These are phyloP conservation scores for Russula foetens DNA, from an alignment of 768 basidiomycete genomes.

Conservation along the genomic window DNA sequence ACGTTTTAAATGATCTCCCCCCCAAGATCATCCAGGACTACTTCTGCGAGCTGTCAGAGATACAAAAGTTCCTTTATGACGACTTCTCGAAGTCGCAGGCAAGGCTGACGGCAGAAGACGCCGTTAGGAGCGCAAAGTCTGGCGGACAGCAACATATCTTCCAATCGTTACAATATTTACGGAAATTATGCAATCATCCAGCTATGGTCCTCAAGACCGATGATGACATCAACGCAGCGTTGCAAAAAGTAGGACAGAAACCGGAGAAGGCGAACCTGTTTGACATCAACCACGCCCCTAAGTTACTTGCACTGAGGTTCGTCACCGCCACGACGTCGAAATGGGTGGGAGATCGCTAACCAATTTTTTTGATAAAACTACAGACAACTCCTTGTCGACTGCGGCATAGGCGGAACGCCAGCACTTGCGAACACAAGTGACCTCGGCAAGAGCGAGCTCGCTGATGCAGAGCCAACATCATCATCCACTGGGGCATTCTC, in stretches of 20 bases:
- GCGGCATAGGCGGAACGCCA: conserved; percentile 69
- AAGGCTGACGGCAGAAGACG: conserved; percentile 52
- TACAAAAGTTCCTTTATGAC: conserved; percentile 93
- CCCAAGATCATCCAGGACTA: conserved; percentile 99
- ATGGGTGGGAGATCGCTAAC: neutral
- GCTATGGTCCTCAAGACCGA: conserved; percentile 76
- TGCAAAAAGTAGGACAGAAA: conserved; percentile 46
- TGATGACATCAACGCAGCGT: conserved; percentile 47
- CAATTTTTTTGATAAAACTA: neutral
- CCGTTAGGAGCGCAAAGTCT: conserved; percentile 40
- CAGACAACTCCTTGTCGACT: conserved; percentile 91
- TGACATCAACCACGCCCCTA: conserved; percentile 90
- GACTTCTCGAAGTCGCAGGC: conserved; percentile 82
- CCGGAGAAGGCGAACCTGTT: conserved; percentile 38
- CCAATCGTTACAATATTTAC: conserved; percentile 92
- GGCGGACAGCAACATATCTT: conserved; percentile 81
- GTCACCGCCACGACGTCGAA: conserved; percentile 22
- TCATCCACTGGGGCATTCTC: conserved; percentile 51
- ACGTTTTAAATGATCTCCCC: conserved; percentile 90
- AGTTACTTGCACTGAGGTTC: conserved; percentile 83
- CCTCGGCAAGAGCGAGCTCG: conserved; percentile 56
- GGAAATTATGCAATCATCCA: conserved; percentile 97
- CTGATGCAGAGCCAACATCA: conserved; percentile 45
- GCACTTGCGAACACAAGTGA: conserved; percentile 38
- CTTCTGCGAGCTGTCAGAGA: conserved; percentile 91